phyloP scores from a whole-genome alignment of 2,329 filamentous ascomycete genomes.

The Stagonosporopsis vannaccii region DNA sequence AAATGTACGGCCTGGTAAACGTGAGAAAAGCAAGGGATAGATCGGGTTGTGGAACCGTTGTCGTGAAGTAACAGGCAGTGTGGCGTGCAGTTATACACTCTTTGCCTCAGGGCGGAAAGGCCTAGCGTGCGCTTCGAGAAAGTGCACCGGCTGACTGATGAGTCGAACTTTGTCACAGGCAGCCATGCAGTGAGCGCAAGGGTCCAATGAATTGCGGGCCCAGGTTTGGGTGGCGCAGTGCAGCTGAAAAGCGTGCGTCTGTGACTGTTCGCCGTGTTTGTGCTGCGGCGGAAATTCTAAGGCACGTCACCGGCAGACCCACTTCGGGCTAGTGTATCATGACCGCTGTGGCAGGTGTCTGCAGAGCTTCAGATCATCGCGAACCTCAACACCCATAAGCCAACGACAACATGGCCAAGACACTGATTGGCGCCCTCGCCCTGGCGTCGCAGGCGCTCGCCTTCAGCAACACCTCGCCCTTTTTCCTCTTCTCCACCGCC shows the following conservation, averaged over 20 bases:
- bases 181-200: slow-evolving; percentile 14
- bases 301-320: slow-evolving; percentile 33
- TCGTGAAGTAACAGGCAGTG: slow-evolving; percentile 15
- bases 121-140: slow-evolving; percentile 15
- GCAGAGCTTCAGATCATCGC: slow-evolving; percentile 22
- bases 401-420: slow-evolving; percentile 52
- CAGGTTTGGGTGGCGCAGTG: slow-evolving; percentile 19
- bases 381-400: slow-evolving; percentile 19
- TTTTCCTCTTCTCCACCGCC: slow-evolving; percentile 84
- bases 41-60: slow-evolving; percentile 8
- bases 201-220: slow-evolving; percentile 7
- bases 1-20: slow-evolving; percentile 43
- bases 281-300: slow-evolving; percentile 24
- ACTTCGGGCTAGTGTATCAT: slow-evolving; percentile 9
- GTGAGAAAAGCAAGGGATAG: slow-evolving; percentile 19
- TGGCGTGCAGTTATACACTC: slow-evolving; percentile 29
- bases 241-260: slow-evolving; percentile 4
- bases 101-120: slow-evolving; percentile 3
- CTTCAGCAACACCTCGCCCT: slow-evolving; percentile 87
- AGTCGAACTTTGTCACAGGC: slow-evolving; percentile 21
- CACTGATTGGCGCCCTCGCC: slow-evolving; percentile 56
- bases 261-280: slow-evolving; percentile 11
- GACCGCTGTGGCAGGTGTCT: slow-evolving; percentile 6
- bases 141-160: slow-evolving; percentile 14
- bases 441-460: slow-evolving; percentile 67